Base-by-base conservation (phyloP, 441 rosid genomes). In the Brassica balearica region DNA sequence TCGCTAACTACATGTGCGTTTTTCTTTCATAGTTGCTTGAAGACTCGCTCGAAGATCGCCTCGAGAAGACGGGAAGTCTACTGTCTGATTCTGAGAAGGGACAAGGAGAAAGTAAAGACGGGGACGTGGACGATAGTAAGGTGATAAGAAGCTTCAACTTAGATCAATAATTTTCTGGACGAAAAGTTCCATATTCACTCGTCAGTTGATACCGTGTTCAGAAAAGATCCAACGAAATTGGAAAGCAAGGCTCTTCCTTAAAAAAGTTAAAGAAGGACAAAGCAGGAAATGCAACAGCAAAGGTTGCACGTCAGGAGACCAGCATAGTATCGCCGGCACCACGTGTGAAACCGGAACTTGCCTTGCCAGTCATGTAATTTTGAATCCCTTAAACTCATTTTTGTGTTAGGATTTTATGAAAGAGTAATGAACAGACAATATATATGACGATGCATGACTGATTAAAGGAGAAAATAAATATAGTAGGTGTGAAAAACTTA, bases 231-330 rank as follows among this genome's bases (percentile, higher is more conserved):
- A 67, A 73, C 23, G 99, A 96, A 75, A 86, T 87, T 29, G 98
- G 96, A 71, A 92, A 94, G 86, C 98, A 94, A 90, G 96, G 94
- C 73, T 77, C 96, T 61, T 86, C 97, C 25, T 74, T 84, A 23
- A 96, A 96, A 86, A 92, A 92, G 88, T 83, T 80, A 62, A 96
- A 91, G 84, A 96, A 94, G 84, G 99, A 94, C 80, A 93, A 92
- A 89, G 86, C 93, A 74, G 81, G 85, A 66, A 83, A 82, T 75
- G 86, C 95, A 83, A 86, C 91, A 48, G 88, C 95, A 41, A 96
- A 94, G 85, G 82, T 80, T 71, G 80, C 78, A 5, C 94, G 94
- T 43, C 87, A 87, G 63, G 99, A 96, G 77, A 84, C 88, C 68
- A 89, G 71, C 81, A 51, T 85, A 11, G 84, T 80, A 25, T 62